phyloP scores from a whole-genome alignment of 2,329 filamentous ascomycete species.

The Arthrobotrys sinensis region DNA sequence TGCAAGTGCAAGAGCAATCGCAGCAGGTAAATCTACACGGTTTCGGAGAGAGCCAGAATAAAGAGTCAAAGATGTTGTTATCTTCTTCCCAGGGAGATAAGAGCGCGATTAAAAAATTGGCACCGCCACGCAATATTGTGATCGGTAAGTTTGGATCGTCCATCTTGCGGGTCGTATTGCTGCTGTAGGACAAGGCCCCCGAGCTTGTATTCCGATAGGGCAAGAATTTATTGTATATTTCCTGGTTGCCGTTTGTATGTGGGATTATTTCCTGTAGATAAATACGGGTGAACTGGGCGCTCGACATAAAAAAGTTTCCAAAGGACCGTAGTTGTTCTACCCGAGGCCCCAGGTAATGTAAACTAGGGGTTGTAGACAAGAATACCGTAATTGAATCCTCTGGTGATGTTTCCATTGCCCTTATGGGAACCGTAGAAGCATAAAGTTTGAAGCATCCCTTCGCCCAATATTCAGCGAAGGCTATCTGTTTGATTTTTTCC shows the following conservation, averaged over 20 bases:
- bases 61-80: not conserved
- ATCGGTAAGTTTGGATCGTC: not conserved
- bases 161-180: not conserved
- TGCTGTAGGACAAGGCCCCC: too few species aligned
- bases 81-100: slow-evolving; percentile 13
- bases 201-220: not conserved
- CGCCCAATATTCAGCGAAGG: not conserved
- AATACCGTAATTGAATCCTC: slow-evolving; percentile 13
- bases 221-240: not conserved
- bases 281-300: not conserved
- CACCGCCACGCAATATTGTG: not conserved
- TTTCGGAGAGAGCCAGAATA: slow-evolving; percentile 2
- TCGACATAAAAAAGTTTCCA: not conserved
- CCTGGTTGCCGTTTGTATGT: not conserved
- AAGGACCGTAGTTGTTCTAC: not conserved
- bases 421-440: not conserved
- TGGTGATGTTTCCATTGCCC: too few species aligned
- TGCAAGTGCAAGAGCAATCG: not conserved
- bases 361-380: not conserved
- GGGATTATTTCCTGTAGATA: not conserved
- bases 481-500: not conserved
- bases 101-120: not conserved
- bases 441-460: not conserved
- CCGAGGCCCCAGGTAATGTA: too few species aligned
- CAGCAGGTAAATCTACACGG: not conserved